A percentile compares a stretch with the other conserved stretches of the same genome.
Conservation (phyloP, 140 eudicot genomes). For the Flaveria floridana region DNA sequence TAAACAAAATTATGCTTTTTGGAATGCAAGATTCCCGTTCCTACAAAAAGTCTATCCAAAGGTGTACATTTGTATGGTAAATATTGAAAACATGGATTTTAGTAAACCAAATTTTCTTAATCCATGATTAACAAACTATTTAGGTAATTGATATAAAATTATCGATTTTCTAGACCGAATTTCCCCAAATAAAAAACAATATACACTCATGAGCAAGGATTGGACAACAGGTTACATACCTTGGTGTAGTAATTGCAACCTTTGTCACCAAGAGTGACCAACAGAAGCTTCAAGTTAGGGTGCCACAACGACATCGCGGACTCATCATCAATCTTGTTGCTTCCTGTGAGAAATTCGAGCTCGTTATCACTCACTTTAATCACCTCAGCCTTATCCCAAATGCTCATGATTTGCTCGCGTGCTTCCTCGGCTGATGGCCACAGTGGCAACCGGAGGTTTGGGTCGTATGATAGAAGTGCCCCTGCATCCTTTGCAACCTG, state of each 20-base stretch:
- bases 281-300: constrained; percentile 74
- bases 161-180: too few species aligned
- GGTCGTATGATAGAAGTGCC: constrained; percentile 87
- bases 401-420: constrained; percentile 77
- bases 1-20: constrained; percentile 10
- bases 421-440: constrained; percentile 92
- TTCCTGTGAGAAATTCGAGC: constrained; percentile 84
- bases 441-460: constrained; percentile 79
- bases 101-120: too few species aligned
- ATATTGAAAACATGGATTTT: background rate
- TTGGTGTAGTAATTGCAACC: constrained; percentile 93
- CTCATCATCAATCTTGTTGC: constrained; percentile 68
- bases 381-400: constrained; percentile 88
- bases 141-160: too few species aligned
- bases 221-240: constrained; percentile 39
- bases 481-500: constrained; percentile 86
- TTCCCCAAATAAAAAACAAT: background rate
- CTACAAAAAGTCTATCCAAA: constrained; percentile 1
- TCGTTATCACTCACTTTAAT: constrained; percentile 89
- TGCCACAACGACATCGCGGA: constrained; percentile 91
- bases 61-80: background rate
- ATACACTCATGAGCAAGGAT: background rate
- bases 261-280: constrained; percentile 92
- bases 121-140: too few species aligned
- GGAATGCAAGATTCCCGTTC: constrained; percentile 9